These are phyloP conservation scores for Crepidotus variabilis DNA, from an alignment of 768 basidiomycete species.

Conservation along the genomic window DNA sequence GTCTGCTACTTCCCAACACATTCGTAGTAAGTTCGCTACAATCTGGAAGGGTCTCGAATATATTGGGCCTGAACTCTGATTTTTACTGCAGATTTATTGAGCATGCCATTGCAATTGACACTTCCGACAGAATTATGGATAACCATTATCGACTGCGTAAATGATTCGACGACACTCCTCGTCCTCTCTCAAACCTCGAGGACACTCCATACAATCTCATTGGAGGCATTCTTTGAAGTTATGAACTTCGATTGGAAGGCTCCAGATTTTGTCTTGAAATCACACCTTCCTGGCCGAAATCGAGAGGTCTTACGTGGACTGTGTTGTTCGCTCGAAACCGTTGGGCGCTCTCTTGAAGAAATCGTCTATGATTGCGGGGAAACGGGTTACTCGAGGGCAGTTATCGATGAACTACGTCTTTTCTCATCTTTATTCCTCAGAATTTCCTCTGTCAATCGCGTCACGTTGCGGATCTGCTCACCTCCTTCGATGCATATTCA, in stretches of 20 bases:
- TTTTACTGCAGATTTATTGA: too few species aligned
- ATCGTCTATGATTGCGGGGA: background rate
- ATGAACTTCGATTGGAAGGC: background rate
- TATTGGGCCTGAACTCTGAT: too few species aligned
- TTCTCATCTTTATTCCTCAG: background rate
- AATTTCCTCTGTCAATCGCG: background rate
- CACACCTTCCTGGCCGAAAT: too few species aligned
- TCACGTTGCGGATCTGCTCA: background rate
- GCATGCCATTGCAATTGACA: background rate
- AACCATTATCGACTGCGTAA: background rate
- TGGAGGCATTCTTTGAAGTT: background rate
- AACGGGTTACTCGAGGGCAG: background rate
- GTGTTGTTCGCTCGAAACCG: background rate
- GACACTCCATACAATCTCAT: background rate
- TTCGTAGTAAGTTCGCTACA: too few species aligned
- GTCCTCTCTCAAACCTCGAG: background rate
- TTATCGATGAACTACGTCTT: background rate
- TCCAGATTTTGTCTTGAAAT: background rate
- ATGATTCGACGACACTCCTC: background rate
- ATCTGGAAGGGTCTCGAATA: too few species aligned
- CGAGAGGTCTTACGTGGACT: background rate
- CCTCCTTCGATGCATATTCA: background rate
- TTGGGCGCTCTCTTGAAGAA: background rate
- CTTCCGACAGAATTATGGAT: background rate
- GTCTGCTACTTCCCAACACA: too few species aligned